Evolutionary conservation across 495 filamentous ascomycete genomes (phyloP), one percentile per base, ranked within the genome.

Genomic region (Aspergillus carlsbadensis): DNA sequence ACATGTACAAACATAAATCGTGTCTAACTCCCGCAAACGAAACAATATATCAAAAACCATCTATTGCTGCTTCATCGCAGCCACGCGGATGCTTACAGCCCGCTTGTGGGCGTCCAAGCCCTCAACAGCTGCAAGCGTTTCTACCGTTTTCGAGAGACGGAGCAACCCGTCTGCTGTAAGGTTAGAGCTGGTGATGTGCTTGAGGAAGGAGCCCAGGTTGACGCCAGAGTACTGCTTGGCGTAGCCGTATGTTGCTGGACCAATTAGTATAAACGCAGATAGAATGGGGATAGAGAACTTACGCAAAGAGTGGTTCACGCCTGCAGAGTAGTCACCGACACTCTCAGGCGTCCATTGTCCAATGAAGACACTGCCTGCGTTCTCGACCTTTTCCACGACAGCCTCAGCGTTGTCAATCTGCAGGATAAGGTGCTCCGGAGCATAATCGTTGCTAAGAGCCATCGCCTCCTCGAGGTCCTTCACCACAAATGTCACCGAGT

Each of bases 191-290:
- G 94, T 98, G 65, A 98, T 93, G 73, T 97, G 90, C 77, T 98
- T 98, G 59, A 96, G 79, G 75, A 96, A 98, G 0, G 91, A 96
- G 5, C 83, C 91, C 1, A 98, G 84, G 69, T 96, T 98, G 58
- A 98, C 94, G 37, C 94, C 94, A 3, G 92, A 96, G 74, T 98
- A 98, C 65, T 98, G 94, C 72, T 92, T 95, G 42, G 94, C 94
- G 61, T 95, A 98, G 35, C 94, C 94, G 65, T 96, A 98, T 17
- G 94, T 98, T 58, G 94, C 92, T 96, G 55, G 6, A 60, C 21
- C 37, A 35, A 55, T 65, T 67, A 68, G 64, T 21, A 13, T 15
- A 0, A 20, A 0, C 24, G 15, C 2, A 46, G 20, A 24, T 5
- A 14, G 36, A 15, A 10, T 15, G 13, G 6, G 41, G 7, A 47